phyloP scores from a whole-genome alignment of 768 basidiomycete species.

The Amanita thiersii region DNA sequence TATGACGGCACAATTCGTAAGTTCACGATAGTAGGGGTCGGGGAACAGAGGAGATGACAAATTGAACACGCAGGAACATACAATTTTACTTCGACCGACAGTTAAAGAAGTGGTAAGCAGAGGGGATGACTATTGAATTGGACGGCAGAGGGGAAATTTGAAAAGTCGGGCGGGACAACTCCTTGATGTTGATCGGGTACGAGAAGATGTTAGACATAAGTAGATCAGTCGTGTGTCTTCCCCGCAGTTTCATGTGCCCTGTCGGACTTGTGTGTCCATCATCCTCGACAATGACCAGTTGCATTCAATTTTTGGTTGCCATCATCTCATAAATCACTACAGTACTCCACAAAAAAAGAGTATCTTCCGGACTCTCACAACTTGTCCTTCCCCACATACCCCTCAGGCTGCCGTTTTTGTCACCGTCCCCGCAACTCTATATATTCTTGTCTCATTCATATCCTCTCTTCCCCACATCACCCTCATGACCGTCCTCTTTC shows the following conservation, averaged over 20 bases:
- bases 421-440: constrained; percentile 2
- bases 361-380: neutral
- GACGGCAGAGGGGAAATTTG: neutral
- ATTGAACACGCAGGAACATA: constrained; percentile 57
- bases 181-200: neutral
- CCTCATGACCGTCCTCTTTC: constrained; percentile 15
- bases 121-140: constrained; percentile 65
- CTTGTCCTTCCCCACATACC: neutral
- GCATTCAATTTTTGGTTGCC: neutral
- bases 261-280: too few species aligned
- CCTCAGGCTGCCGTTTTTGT: neutral
- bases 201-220: neutral
- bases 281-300: too few species aligned
- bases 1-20: constrained; percentile 92
- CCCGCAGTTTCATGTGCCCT: neutral
- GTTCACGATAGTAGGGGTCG: constrained; percentile 17
- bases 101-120: constrained; percentile 80
- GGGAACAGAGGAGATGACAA: neutral
- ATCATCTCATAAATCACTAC: neutral
- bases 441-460: neutral
- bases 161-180: too few species aligned
- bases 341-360: neutral
- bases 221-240: neutral
- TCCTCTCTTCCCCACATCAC: neutral
- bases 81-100: constrained; percentile 77